These are phyloP conservation scores for Thraustotheca clavata DNA, from an alignment of 352 stramenopile species.

Conservation along the genomic window DNA sequence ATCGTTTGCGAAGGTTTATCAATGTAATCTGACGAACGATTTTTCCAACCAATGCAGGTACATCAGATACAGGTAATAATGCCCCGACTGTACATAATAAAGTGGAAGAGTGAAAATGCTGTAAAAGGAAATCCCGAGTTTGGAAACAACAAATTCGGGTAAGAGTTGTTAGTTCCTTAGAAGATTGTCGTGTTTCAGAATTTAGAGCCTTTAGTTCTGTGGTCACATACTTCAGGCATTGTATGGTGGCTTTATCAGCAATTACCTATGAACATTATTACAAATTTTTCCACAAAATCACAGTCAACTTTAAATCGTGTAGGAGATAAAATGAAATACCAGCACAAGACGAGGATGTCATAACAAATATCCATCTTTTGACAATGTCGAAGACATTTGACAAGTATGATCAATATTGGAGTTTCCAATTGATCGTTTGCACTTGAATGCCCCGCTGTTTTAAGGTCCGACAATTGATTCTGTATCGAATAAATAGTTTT, in stretches of 20 bases:
- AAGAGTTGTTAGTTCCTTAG: no score
- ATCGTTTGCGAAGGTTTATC: not conserved
- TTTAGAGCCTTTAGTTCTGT: slow-evolving; percentile 1
- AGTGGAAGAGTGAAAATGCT: slow-evolving; percentile 10
- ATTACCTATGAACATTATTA: not conserved
- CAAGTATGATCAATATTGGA: not conserved
- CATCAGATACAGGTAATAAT: not conserved
- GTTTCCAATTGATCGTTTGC: not conserved
- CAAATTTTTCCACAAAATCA: not conserved
- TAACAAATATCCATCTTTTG: slow-evolving; percentile 12
- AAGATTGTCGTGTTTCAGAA: no score
- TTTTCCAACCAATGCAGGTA: not conserved
- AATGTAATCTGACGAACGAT: not conserved
- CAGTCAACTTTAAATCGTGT: not conserved
- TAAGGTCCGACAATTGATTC: not conserved
- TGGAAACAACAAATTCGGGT: slow-evolving; percentile 17
- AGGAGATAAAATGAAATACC: not conserved
- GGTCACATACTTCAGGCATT: slow-evolving; percentile 16
- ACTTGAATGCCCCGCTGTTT: not conserved
- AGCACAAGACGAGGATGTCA: slow-evolving; percentile 6
- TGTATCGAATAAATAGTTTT: not conserved
- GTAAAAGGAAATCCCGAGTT: slow-evolving; percentile 1
- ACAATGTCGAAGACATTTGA: slow-evolving; percentile 4
- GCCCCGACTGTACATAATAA: not conserved
- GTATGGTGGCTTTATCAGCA: slow-evolving; percentile 2